These are phyloP conservation scores for Ogataea sp. DNA, from an alignment of 805 yeast species.

Conservation along the genomic window DNA sequence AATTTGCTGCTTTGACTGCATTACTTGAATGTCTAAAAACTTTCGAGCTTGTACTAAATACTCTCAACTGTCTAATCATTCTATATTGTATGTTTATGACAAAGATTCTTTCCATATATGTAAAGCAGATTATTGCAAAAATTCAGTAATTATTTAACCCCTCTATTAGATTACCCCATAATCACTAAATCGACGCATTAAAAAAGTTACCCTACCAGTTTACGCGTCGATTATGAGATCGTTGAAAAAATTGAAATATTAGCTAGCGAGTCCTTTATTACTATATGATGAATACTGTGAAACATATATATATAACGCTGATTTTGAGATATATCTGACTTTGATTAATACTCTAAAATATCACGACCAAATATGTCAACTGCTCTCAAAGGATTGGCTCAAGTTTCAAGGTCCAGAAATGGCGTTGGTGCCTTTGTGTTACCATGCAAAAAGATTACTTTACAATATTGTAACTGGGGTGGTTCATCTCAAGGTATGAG, in stretches of 20 bases:
- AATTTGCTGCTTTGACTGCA: slow-evolving; percentile 24
- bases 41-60: slow-evolving; percentile 3
- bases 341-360: too few species aligned
- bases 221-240: not conserved
- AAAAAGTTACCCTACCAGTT: not conserved
- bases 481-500: slow-evolving; percentile 84
- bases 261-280: too few species aligned
- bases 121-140: too few species aligned
- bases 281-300: too few species aligned
- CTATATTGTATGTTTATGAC: too few species aligned
- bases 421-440: slow-evolving; percentile 68
- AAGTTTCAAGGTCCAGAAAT: slow-evolving; percentile 56
- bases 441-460: slow-evolving; percentile 67
- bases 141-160: too few species aligned
- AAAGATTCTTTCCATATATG: too few species aligned
- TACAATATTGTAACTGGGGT: slow-evolving; percentile 92
- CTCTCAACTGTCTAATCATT: slow-evolving; percentile 3
- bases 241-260: not conserved
- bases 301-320: too few species aligned
- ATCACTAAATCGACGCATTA: too few species aligned
- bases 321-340: too few species aligned
- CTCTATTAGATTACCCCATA: too few species aligned
- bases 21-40: slow-evolving; percentile 13
- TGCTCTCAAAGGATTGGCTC: slow-evolving; percentile 44
- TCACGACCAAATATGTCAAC: slow-evolving; percentile 19